phyloP scores from a whole-genome alignment of 176 grass and related monocot genomes.

The Chrysopogon serrulatus region DNA sequence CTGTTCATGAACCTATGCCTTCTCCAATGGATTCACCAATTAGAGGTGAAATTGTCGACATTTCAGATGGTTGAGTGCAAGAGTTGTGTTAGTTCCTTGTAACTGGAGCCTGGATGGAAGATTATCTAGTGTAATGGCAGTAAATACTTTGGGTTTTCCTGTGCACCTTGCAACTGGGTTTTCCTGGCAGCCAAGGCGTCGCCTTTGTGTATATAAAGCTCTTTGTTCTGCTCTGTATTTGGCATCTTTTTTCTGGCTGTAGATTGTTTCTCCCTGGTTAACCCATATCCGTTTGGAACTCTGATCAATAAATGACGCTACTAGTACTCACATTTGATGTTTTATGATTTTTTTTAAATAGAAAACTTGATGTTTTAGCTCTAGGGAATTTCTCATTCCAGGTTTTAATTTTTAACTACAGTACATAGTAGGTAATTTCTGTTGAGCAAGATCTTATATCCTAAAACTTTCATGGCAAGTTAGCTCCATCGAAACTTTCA shows the following conservation, averaged over 20 bases:
- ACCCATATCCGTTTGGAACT: background rate
- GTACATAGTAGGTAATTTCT: background rate
- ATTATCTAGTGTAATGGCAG: background rate
- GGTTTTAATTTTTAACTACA: no score
- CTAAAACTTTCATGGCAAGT: no score
- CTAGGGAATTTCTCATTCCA: background rate
- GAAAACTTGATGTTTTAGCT: background rate
- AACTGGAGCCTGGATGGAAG: background rate
- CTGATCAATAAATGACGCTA: background rate
- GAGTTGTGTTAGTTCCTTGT: background rate
- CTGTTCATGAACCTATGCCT: background rate
- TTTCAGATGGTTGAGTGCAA: conserved; percentile 42
- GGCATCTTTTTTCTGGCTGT: background rate
- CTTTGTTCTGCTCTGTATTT: background rate
- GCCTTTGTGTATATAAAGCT: conserved; percentile 8
- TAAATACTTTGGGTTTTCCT: background rate
- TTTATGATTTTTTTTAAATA: background rate
- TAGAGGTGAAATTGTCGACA: conserved; percentile 34
- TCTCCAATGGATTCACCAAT: conserved; percentile 25
- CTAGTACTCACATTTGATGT: background rate
- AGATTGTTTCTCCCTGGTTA: background rate
- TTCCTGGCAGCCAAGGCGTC: background rate
- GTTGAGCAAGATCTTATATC: background rate
- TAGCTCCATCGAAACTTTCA: no score
- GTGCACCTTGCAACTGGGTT: background rate